phyloP scores from a whole-genome alignment of 2,329 filamentous ascomycete genomes.

The Pseudogymnoascus sp. region DNA sequence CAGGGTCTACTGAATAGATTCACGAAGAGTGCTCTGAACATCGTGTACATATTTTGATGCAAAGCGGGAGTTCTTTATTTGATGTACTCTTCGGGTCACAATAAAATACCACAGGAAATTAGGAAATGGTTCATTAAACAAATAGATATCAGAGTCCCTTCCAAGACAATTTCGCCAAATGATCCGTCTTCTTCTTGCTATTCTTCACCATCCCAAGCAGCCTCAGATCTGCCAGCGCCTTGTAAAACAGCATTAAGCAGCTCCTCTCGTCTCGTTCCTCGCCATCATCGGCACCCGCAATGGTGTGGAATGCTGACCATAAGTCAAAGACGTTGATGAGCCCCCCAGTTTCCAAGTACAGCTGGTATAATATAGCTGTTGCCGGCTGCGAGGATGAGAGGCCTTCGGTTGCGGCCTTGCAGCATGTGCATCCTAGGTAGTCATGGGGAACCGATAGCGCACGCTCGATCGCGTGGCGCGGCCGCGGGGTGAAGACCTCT shows the following conservation, averaged over 20 bases:
- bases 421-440: constrained; percentile 69
- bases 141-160: constrained; percentile 55
- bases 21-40: neutral
- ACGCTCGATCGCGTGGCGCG: constrained; percentile 63
- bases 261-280: constrained; percentile 44
- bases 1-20: neutral
- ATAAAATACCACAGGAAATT: neutral
- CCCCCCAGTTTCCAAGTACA: constrained; percentile 70
- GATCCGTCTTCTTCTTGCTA: constrained; percentile 87
- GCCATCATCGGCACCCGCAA: constrained; percentile 37
- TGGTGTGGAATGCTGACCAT: constrained; percentile 67
- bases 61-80: neutral
- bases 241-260: constrained; percentile 73
- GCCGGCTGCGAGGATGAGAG: constrained; percentile 58
- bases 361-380: constrained; percentile 67
- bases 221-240: constrained; percentile 75
- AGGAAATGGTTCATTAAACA: constrained; percentile 2
- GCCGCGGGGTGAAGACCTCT: constrained; percentile 68
- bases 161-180: constrained; percentile 76
- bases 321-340: constrained; percentile 75
- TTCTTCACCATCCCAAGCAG: constrained; percentile 80
- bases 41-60: neutral
- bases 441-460: constrained; percentile 67
- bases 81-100: neutral
- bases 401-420: constrained; percentile 41